Evolutionary conservation across 371 early-diverging fungal genomes (phyloP), one percentile per base, ranked within the genome.

Genomic region (Mortierella sp.): DNA sequence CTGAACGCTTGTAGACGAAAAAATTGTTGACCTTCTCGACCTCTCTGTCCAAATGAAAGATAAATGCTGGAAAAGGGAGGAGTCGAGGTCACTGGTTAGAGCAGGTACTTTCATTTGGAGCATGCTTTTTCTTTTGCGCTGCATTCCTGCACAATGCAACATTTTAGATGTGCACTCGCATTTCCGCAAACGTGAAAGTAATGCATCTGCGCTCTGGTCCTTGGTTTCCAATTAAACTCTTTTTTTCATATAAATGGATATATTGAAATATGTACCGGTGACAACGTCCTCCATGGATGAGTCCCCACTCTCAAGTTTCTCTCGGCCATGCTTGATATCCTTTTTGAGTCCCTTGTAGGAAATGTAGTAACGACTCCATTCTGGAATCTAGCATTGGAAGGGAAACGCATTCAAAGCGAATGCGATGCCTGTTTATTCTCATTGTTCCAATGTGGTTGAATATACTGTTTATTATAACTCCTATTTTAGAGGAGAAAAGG

Each of bases 281-380:
- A 83, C 70, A 47, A 75, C 62, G 49, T 85, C 85, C 24, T 68
- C 76, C 61, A 72, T 70, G 66, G 64, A 73, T 40, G 84, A 66
- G 12, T 83, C 77, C 18, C 84, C 85, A 52, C 40, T 32, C 22
- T 86, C 67, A 22, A 85, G 68, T 47, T 78, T 64, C 4, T 75
- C 77, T 16, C 84, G 79, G 5, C 89, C 88, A 64, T 87, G 84
- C 64, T 91, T 92, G 75, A 94, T 91, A n/a, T 86, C 83, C 61
- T 87, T 86, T 70, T 94, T 94, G 18, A 93, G 86, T 5, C 87
- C 70, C 71, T 94, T 94, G 83, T 93, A 93, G 12, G 85, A 80
- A 26, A 93, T 61, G 51, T 93, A 93, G 64, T 91, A 87, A 49
- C 88, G 84, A 30, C 89, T 85, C 94, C 94, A 93, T 75, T 93